Conservation (phyloP, 2,329 filamentous ascomycete species). For the Lachnellula arida region DNA sequence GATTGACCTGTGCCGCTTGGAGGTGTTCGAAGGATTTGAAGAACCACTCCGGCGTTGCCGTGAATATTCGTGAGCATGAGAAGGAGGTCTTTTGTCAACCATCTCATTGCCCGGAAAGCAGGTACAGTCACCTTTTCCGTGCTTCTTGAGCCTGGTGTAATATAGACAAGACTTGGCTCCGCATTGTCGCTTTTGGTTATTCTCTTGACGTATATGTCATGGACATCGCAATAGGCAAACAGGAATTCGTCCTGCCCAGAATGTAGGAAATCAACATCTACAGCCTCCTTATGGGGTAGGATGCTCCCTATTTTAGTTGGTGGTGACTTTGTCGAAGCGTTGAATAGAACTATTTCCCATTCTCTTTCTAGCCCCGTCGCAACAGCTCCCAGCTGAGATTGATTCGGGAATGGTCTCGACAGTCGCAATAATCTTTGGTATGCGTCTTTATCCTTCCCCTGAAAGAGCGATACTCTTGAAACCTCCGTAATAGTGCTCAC, state of each 20-base stretch:
- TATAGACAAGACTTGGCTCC: constrained; percentile 52
- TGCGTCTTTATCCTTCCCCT: constrained; percentile 43
- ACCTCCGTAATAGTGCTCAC: constrained; percentile 45
- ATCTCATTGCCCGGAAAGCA: constrained; percentile 54
- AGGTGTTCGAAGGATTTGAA: constrained; percentile 48
- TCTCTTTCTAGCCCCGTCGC: constrained; percentile 73
- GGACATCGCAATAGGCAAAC: constrained; percentile 73
- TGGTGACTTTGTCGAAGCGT: constrained; percentile 50
- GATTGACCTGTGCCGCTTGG: constrained; percentile 34
- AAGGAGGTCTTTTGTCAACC: constrained; percentile 53
- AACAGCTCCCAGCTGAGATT: constrained; percentile 66
- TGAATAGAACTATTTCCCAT: constrained; percentile 76
- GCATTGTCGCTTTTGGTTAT: constrained; percentile 34
- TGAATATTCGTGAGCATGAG: constrained; percentile 56
- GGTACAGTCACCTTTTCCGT: constrained; percentile 42
- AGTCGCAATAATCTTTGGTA: constrained; percentile 59
- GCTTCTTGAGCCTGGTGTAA: constrained; percentile 43
- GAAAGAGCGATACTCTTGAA: constrained; percentile 50
- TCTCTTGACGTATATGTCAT: constrained; percentile 60
- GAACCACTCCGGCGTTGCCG: constrained; percentile 50
- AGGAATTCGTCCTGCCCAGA: constrained; percentile 58
- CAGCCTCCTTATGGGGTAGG: constrained; percentile 52
- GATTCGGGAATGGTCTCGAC: constrained; percentile 44
- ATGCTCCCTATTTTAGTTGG: constrained; percentile 47
- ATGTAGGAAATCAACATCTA: constrained; percentile 67